phyloP scores from a whole-genome alignment of 1,139 yeast species.

The Eremothecium sinecaudum region DNA sequence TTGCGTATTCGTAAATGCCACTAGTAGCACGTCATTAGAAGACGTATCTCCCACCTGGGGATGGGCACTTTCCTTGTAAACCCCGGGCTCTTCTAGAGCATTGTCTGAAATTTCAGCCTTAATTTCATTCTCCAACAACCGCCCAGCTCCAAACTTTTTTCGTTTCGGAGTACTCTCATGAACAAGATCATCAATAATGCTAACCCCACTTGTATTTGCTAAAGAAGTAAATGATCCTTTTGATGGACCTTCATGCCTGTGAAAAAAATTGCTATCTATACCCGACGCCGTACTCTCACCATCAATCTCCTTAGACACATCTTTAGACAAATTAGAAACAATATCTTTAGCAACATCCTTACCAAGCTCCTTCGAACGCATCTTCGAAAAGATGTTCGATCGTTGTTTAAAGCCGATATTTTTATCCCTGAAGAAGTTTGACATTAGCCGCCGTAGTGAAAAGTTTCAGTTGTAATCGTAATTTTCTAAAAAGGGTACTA shows the following conservation, averaged over 20 bases:
- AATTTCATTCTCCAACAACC: slow-evolving; percentile 17
- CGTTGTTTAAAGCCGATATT: slow-evolving; percentile 27
- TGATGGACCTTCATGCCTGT: slow-evolving; percentile 4
- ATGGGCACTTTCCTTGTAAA: neutral
- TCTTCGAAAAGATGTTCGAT: slow-evolving; percentile 25
- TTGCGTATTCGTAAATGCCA: slow-evolving; percentile 30
- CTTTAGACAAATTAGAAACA: neutral
- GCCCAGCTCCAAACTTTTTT: neutral
- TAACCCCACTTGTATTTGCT: neutral
- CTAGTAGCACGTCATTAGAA: slow-evolving; percentile 29
- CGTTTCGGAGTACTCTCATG: slow-evolving; percentile 10
- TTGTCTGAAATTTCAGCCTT: slow-evolving; percentile 28
- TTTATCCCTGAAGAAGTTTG: slow-evolving; percentile 28
- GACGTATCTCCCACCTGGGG: slow-evolving; percentile 10
- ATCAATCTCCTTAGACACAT: too few relatives aligned
- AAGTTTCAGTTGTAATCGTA: too few relatives aligned
- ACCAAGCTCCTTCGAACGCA: slow-evolving; percentile 10
- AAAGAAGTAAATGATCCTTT: neutral
- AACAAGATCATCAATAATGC: neutral
- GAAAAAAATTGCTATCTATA: slow-evolving; percentile 14
- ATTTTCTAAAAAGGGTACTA: too few relatives aligned
- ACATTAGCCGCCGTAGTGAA: slow-evolving; percentile 42
- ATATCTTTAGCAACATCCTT: slow-evolving; percentile 9
- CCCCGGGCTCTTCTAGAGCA: slow-evolving; percentile 13
- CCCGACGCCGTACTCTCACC: slow-evolving; percentile 3